Evolutionary conservation across 2,329 filamentous ascomycete genomes (phyloP), one percentile per base, ranked within the genome.

Genomic region (Keithomyces neogunnii): DNA sequence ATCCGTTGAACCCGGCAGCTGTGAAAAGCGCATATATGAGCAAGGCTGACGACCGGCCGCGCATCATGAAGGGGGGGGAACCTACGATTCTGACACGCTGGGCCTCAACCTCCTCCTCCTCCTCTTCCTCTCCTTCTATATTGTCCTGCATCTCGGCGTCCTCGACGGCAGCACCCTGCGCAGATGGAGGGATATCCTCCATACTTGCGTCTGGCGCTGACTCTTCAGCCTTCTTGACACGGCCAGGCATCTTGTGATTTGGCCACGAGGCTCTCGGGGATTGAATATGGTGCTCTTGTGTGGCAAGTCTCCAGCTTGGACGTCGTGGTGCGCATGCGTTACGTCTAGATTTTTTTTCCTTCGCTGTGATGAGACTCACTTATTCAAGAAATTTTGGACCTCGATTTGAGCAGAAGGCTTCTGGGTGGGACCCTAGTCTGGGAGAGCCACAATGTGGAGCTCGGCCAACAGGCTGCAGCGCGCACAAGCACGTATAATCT

Each of bases 1-100:
- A 47, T 92, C 87, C 70, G 80, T 86, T 51, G 88, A 88, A 46
- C 91, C 91, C 36, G 89, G 86, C 31, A 96, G 75, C 92, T 96
- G 53, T 36, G 19, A 26, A 29, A 5, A 7, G 19, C 19, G 19
- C 19, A 19, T 19, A 19, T 19, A 50, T 50, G 33, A 50, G 48
- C 11, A 30, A 44, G 28, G 9, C 8, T 28, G 11, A 11, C n/a
- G 3, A 35, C 39, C 4, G 13, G 3, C 31, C 3, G n/a, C 30
- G 33, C n/a, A n/a, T 8, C 28, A 5, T 26, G 19, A 10, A 19
- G 45, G n/a, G n/a, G 32, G 6, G 8, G 5, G 44, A 13, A 55
- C 73, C 61, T 66, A 87, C 84, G 64, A 87, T 80, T 57, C 77
- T 74, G 45, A 87, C 81, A 58, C 81, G 73, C 67, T 82, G 81